Evolutionary conservation across 1,139 yeast genomes (phyloP).

Genomic region (Yamadazyma friedrichii): DNA sequence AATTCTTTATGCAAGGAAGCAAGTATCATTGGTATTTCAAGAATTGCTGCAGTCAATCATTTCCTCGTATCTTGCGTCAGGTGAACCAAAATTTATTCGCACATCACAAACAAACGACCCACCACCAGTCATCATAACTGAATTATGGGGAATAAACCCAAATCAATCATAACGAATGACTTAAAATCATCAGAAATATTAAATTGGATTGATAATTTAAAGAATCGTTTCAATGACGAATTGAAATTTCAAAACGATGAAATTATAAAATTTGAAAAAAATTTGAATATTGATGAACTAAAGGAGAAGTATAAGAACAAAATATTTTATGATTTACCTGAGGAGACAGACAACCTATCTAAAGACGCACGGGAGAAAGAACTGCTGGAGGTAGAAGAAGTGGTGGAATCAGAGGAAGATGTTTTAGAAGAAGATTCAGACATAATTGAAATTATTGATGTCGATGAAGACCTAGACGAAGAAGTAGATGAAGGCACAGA

Average conservation of each 20-base stretch:
- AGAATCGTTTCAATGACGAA: constrained; percentile 38
- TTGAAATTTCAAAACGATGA: constrained; percentile 39
- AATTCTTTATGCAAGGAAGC: too few species aligned
- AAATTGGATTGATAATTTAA: constrained; percentile 52
- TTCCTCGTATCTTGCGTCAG: too few species aligned
- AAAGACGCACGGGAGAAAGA: not conserved
- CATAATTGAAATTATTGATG: constrained; percentile 7
- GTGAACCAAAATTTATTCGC: too few species aligned
- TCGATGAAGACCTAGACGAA: constrained; percentile 8
- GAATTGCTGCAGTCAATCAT: too few species aligned
- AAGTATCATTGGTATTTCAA: too few species aligned
- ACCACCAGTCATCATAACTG: too few species aligned
- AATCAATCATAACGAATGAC: not conserved
- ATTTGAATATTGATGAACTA: constrained; percentile 28
- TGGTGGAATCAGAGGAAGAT: not conserved
- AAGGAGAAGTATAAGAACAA: constrained; percentile 25
- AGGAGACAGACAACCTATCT: too few species aligned
- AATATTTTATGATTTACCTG: constrained; percentile 19
- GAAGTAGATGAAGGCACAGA: constrained; percentile 5
- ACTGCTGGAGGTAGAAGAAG: not conserved
- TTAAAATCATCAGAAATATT: constrained; percentile 30
- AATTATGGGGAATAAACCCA: not conserved
- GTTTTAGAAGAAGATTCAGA: constrained; percentile 4
- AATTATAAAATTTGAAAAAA: constrained; percentile 29
- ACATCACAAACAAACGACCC: too few species aligned